These are phyloP conservation scores for Fusarium newnesense DNA, from an alignment of 2,329 filamentous ascomycete species.

Conservation along the genomic window DNA sequence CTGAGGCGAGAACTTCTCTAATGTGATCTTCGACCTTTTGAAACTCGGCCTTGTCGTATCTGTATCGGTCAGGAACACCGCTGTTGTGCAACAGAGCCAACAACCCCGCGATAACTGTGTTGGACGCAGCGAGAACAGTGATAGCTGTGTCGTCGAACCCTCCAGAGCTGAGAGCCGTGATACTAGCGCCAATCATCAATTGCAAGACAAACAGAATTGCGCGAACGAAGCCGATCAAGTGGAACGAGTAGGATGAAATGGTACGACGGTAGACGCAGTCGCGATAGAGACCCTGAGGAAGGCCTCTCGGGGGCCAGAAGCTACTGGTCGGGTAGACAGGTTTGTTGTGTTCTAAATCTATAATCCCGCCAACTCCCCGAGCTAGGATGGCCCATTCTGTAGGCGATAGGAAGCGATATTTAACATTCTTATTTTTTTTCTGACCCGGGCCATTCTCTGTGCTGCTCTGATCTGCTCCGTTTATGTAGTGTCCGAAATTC, in stretches of 20 bases:
- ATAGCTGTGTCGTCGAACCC: constrained; percentile 52
- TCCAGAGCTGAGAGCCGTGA: constrained; percentile 62
- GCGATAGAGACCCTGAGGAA: constrained; percentile 60
- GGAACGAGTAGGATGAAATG: constrained; percentile 58
- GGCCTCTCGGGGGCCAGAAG: constrained; percentile 59
- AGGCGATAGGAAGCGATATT: constrained; percentile 54
- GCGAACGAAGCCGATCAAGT: constrained; percentile 53
- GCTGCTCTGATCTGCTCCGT: background rate
- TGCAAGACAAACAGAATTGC: constrained; percentile 61
- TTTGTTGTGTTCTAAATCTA: constrained; percentile 55
- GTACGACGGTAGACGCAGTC: constrained; percentile 58
- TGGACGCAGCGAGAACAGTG: constrained; percentile 61
- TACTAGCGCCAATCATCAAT: constrained; percentile 58
- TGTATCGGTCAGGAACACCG: constrained; percentile 62
- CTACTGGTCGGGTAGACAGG: constrained; percentile 55
- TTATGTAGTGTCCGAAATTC: background rate
- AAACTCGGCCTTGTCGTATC: constrained; percentile 61
- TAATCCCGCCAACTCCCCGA: constrained; percentile 58
- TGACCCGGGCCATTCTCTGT: background rate
- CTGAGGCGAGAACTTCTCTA: constrained; percentile 60
- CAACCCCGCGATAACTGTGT: constrained; percentile 61
- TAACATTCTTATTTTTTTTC: background rate
- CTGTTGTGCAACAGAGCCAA: constrained; percentile 65
- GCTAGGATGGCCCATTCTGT: constrained; percentile 60
- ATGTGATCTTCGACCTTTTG: constrained; percentile 61